Evolutionary conservation across 352 stramenopile genomes (phyloP), one percentile per base, ranked within the genome.

Genomic region (Phytophthora sansomeana): DNA sequence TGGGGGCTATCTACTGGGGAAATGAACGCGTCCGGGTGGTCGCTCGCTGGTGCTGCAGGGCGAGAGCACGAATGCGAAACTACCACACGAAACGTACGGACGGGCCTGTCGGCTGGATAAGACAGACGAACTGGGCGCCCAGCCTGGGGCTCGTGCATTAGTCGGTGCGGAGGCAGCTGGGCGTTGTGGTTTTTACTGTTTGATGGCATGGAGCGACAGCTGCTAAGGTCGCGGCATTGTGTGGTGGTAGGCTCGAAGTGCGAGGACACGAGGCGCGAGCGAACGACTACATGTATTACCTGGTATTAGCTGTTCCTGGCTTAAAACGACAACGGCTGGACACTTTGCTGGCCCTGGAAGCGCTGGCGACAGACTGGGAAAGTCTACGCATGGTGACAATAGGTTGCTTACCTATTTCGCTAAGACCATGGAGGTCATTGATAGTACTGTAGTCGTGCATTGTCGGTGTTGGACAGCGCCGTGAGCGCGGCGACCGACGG

Each of bases 101-200:
- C 41, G 41, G 47, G 67, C 55, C 60, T 74, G 67, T 74, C 61
- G 62, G 66, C 61, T 59, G 41, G 29, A 14, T 21, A 24, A 19
- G 30, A 67, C 58, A 44, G 49, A 32, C 42, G 35, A 36, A 19
- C 48, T 57, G 49, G 7, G 41, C 26, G 21, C 21, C 21, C 21
- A 24, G 21, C 21, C 21, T 24, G 1, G 21, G 21, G 21, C 21
- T 24, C 21, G 21, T 24, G 21, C 1, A 3, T 24, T 24, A 24
- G 21, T 24, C 21, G 21, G 21, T 24, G 21, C 21, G 21, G 21
- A 24, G n/a, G n/a, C 21, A 24, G 21, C 21, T 24, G 21, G 21
- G 21, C 21, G 21, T 24, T 24, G 21, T 24, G 21, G 57, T 61
- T 66, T 71, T 71, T 62, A 69, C 61, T 49, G 57, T 66, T 60